A percentile compares a stretch with the other conserved stretches of the same genome.
phyloP scores from a whole-genome alignment of 305 asterid species.

The Rubia tinctorum region DNA sequence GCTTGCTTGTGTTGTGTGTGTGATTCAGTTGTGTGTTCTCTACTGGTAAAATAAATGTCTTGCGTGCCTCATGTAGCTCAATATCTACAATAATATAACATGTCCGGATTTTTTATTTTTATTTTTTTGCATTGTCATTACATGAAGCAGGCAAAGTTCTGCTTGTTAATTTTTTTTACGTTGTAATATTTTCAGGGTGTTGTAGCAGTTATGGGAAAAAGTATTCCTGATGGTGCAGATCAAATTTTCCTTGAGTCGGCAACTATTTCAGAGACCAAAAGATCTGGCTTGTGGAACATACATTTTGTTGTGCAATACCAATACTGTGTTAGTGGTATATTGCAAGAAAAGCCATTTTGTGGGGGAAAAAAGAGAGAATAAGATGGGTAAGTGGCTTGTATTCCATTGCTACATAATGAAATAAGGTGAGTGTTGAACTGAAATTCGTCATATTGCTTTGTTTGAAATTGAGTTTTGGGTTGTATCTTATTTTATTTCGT shows the following conservation, averaged over 20 bases:
- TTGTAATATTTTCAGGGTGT: slow-evolving; percentile 58
- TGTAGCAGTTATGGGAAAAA: slow-evolving; percentile 44
- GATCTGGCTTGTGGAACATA: slow-evolving; percentile 98
- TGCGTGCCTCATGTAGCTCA: too few species aligned
- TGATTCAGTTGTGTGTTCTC: too few species aligned
- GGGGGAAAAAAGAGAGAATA: not conserved
- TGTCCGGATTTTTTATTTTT: too few species aligned
- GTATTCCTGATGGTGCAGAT: slow-evolving; percentile 60
- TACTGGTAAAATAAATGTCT: too few species aligned
- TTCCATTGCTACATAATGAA: not conserved
- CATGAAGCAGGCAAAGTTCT: not conserved
- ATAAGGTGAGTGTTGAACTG: not conserved
- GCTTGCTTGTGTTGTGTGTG: too few species aligned
- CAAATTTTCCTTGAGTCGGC: slow-evolving; percentile 71
- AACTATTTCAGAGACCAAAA: slow-evolving; percentile 48
- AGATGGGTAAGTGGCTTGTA: not conserved
- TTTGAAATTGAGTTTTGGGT: slow-evolving; percentile 20
- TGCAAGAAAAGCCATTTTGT: slow-evolving; percentile 17
- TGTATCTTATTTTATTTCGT: slow-evolving; percentile 64
- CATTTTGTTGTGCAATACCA: slow-evolving; percentile 74
- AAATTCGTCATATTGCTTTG: not conserved
- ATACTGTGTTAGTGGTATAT: slow-evolving; percentile 79
- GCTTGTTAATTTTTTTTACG: not conserved
- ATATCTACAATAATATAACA: too few species aligned
- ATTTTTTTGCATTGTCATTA: too few species aligned